Base-by-base conservation (phyloP, 306 rosid genomes). In the Quercus rubra region DNA sequence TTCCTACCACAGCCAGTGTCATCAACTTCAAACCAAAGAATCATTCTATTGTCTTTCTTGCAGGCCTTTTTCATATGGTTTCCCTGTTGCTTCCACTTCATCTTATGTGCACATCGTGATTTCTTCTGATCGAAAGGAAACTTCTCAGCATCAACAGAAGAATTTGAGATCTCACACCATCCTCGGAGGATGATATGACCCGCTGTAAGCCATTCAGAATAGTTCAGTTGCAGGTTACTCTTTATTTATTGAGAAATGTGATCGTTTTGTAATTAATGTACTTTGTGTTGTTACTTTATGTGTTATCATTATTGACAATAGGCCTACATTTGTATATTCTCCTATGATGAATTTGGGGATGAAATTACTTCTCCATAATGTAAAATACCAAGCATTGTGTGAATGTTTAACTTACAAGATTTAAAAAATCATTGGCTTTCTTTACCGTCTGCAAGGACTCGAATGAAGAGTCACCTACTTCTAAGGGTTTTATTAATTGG, bases 131-230 rank as follows among this genome's bases (percentile, higher is more conserved):
- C 89, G 1, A 80, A 69, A 74, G 78, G 76, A 79, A 78, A 76
- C 83, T 78, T 96, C 54, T 73, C 85, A 41, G 70, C 64, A n/a
- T 84, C 88, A 33, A 82, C 71, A 54, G 77, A 82, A 74, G 78
- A 35, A 74, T 79, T 83, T 17, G 87, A 78, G 77, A 73, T 80
- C 87, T 91, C 98, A 55, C 92, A 91, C 89, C 98, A 95, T 70
- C 99, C 99, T 77, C 99, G 81, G 58, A 95, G 90, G 82, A 95
- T 85, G 80, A 95, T 82, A 83, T 95, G 99, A 74, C 99, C 99
- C n/a, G 97, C 99, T 95, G 96, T 33, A 83, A 76, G 19, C 33
- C 85, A 80, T 90, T 79, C 71, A 74, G 70, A 74, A 81, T 67
- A 58, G 35, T 74, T 59, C 31, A 49, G 67, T 74, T 25, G 33